phyloP scores from a whole-genome alignment of 1,284 basidiomycete genomes.

The Meira miltonrushii region DNA sequence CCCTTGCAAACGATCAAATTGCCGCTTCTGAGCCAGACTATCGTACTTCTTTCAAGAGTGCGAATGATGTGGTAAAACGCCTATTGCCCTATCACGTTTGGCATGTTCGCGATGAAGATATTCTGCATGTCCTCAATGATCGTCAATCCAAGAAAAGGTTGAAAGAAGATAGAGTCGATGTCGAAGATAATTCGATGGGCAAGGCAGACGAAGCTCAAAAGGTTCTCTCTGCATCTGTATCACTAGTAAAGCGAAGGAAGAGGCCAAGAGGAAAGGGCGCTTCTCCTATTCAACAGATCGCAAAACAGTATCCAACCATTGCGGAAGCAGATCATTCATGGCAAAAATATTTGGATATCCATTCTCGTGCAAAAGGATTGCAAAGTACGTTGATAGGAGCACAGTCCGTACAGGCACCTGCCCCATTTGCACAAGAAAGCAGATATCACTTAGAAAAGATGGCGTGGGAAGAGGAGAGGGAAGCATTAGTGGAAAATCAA shows the following conservation, averaged over 20 bases:
- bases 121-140: constrained; percentile 18
- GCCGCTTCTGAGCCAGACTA: constrained; percentile 34
- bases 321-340: background rate
- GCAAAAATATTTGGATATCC: background rate
- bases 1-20: constrained; percentile 24
- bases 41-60: constrained; percentile 30
- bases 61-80: constrained; percentile 34
- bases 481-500: background rate
- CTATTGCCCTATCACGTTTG: constrained; percentile 48
- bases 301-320: background rate
- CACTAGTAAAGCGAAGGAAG: no score
- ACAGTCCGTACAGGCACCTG: background rate
- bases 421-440: constrained; percentile 2
- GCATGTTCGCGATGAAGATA: constrained; percentile 41
- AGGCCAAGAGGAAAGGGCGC: no score
- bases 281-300: no score
- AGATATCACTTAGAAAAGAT: background rate
- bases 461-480: constrained; percentile 1
- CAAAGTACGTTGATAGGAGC: background rate
- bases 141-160: no score
- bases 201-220: background rate
- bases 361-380: background rate
- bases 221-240: background rate
- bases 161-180: background rate
- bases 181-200: background rate